Evolutionary conservation across 163 green algal species (phyloP), one percentile per base, ranked within the genome.

Genomic region (Volvox carteri): DNA sequence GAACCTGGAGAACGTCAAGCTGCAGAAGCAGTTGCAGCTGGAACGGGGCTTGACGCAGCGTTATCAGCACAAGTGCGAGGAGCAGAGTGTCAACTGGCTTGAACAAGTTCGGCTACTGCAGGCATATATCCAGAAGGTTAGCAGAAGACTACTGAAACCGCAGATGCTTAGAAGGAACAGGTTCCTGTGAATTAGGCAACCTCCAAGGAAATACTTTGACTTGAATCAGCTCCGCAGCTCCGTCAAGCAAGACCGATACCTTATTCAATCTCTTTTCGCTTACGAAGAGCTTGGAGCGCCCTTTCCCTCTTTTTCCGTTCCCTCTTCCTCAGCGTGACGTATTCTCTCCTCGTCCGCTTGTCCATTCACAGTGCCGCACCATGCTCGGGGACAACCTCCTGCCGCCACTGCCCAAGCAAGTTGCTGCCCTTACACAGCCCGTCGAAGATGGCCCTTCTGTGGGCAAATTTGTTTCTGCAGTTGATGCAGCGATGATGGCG

Each of bases 1-100:
- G 58, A 58, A 81, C 54, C 60, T 90, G 8, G 92, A 96, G 78
- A 95, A 95, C 67, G 84, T 93, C n/a, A 92, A 90, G 72, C 87
- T 93, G 50, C 84, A 89, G 4, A 91, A 92, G 65, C 91, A 93
- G 50, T 77, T 95, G 88, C 76, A 91, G 85, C 75, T 93, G 50
- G 90, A 93, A 80, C 90, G 90, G 79, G 86, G 54, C 80, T 68
- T 91, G 35, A 90, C 86, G 62, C 84, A 92, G 48, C 87, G 89
- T 70, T 92, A 92, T 72, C 85, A 91, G 90, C 85, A 90, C 78
- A 92, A 92, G 85, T 91, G 84, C 72, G 90, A 92, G 85, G 86
- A 93, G 67, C 86, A 91, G 80, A 90, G 85, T 52, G 76, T 85
- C 12, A 84, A 72, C 9, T 91, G 90, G 90, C 35, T 85, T 62